Percentiles rank a stretch among this genome's conserved stretches.
Conservation (phyloP, 129 eudicot genomes). For the Flaveria brownii region DNA sequence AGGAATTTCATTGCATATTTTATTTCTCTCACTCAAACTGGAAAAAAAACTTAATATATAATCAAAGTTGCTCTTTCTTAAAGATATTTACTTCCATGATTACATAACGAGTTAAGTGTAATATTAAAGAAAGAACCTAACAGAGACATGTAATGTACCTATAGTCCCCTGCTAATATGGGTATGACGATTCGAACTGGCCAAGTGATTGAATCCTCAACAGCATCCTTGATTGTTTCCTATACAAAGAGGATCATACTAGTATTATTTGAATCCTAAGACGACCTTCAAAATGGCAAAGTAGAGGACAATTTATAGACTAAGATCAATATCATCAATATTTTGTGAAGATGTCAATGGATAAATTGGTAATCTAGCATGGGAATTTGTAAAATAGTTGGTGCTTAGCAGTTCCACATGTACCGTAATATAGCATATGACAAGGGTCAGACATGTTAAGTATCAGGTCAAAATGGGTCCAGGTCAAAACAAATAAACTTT, state of each 20-base stretch:
- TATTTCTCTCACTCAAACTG: background rate
- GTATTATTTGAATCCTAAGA: background rate
- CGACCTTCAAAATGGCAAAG: constrained; percentile 15
- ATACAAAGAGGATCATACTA: background rate
- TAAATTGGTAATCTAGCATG: background rate
- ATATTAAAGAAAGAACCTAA: background rate
- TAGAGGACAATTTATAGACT: background rate
- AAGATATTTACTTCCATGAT: background rate
- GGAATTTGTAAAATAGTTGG: no score
- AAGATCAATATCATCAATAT: background rate
- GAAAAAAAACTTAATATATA: background rate
- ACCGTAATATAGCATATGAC: background rate
- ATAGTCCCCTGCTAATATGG: constrained; percentile 93
- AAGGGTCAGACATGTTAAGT: no score
- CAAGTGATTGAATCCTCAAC: constrained; percentile 92
- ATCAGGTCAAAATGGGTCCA: background rate
- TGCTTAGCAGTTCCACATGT: no score
- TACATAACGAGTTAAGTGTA: background rate
- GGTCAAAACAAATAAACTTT: no score
- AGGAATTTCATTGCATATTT: background rate
- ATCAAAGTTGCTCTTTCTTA: background rate
- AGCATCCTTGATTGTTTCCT: constrained; percentile 91
- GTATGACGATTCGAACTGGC: constrained; percentile 87
- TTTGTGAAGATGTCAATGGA: background rate
- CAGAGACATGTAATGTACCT: constrained; percentile 45